These are phyloP conservation scores for Cladosporium velox DNA, from an alignment of 2,329 filamentous ascomycete genomes.

Conservation along the genomic window DNA sequence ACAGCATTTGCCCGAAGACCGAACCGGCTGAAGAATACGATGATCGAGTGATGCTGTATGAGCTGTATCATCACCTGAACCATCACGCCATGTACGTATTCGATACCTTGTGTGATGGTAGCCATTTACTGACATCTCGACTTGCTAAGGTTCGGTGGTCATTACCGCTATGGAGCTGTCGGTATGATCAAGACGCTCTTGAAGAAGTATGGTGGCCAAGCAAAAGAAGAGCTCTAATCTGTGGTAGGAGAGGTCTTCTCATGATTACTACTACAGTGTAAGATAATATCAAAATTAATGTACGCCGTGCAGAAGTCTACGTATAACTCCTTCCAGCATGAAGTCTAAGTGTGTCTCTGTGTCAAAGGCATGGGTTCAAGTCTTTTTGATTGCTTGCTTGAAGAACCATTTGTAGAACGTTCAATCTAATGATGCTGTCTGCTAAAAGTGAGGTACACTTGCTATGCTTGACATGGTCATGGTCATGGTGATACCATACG, in stretches of 20 bases:
- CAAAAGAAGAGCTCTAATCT: background rate
- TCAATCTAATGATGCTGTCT: too few relatives aligned
- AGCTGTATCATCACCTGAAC: constrained; percentile 86
- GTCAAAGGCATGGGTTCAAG: too few relatives aligned
- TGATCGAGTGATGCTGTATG: constrained; percentile 80
- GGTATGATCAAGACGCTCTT: constrained; percentile 75
- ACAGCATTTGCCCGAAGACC: constrained; percentile 71
- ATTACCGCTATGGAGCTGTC: constrained; percentile 75
- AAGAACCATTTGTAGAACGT: too few relatives aligned
- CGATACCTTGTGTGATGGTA: too few relatives aligned
- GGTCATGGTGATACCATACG: too few relatives aligned
- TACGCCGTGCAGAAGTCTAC: background rate
- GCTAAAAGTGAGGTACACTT: background rate
- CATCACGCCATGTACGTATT: constrained; percentile 66
- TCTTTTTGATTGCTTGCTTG: too few relatives aligned
- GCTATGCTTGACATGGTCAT: background rate
- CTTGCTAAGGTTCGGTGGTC: constrained; percentile 64
- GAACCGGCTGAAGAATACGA: constrained; percentile 81
- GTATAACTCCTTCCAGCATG: too few relatives aligned
- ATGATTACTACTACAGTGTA: background rate
- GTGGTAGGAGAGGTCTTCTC: too few relatives aligned
- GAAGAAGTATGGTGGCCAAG: constrained; percentile 63
- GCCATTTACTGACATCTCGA: background rate
- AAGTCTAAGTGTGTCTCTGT: too few relatives aligned
- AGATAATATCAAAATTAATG: background rate